Base-by-base conservation (phyloP, 495 filamentous ascomycete genomes). In the Aspergillus asperescens region DNA sequence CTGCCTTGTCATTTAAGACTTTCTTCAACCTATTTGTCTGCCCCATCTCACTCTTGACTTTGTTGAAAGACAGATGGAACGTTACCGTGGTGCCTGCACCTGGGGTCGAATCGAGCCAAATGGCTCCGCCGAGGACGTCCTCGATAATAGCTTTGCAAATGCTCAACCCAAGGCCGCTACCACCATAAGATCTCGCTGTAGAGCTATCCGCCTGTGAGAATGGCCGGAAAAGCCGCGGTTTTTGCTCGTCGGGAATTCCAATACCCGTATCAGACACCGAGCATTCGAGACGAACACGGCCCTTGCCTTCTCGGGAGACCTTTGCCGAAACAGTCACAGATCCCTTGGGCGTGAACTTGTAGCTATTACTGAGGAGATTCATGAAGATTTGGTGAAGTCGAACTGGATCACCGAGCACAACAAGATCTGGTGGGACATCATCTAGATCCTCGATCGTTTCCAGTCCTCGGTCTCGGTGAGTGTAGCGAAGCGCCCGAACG, bases 131-230 rank as follows among this genome's bases (percentile, higher is more conserved):
- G 73, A 96, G 86, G 58, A 94, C 92, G 47, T 88, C 89, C 69
- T 94, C 88, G 52, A 96, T 90, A 44, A 96, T 82, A 1, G 92
- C 90, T 66, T 95, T 96, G 79, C 90, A 96, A 56, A 96, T 96
- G 61, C 87, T 90, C 37, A 96, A 73, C 1, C 90, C 90, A 7
- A 96, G 83, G 18, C 90, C 90, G 63, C 88, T 94, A 32, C 90
- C 90, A 44, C 90, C 90, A 55, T 93, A 95, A 52, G 88, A 91
- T 29, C 90, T 74, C 39, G 90, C 88, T 1, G 89, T 93, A 41
- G 87, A 90, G 40, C 81, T 84, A 68, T 96, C 90, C 2, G 89
- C 89, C 66, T 96, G 90, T 49, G 86, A 89, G 66, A 96, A 96
- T 0, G 90, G 90, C 42, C 84, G 81, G 81, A 95, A 96, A 1